Conservation (phyloP, 2,329 filamentous ascomycete genomes). For the Curvularia sp. region DNA sequence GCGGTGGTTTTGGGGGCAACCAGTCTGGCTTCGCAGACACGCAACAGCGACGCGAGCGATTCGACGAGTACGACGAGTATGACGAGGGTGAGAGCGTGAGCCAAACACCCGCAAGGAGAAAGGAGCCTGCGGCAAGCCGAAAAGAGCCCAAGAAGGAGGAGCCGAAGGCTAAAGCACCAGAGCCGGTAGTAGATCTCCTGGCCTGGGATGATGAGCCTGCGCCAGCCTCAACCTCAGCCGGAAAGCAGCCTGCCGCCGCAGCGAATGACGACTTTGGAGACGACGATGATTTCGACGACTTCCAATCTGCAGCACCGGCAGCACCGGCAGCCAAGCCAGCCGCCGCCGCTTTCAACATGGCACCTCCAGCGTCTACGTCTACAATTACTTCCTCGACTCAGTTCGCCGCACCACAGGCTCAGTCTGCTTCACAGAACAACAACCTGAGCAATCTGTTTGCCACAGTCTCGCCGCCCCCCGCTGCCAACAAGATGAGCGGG, state of each 20-base stretch:
- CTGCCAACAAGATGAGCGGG: constrained; percentile 62
- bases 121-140: constrained; percentile 51
- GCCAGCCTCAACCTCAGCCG: constrained; percentile 56
- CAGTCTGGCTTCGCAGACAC: constrained; percentile 69
- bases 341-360: constrained; percentile 54
- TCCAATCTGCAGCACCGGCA: constrained; percentile 77
- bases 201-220: constrained; percentile 82
- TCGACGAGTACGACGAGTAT: constrained; percentile 97
- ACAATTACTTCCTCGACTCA: constrained; percentile 66
- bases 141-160: constrained; percentile 68
- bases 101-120: constrained; percentile 59
- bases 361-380: constrained; percentile 56
- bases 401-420: constrained; percentile 82
- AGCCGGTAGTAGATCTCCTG: constrained; percentile 90
- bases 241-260: constrained; percentile 52
- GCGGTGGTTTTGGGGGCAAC: constrained; percentile 88
- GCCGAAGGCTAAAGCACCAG: constrained; percentile 73
- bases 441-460: constrained; percentile 83
- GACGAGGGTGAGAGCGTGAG: constrained; percentile 73
- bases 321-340: constrained; percentile 47
- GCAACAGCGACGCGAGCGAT: constrained; percentile 72
- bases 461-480: constrained; percentile 75
- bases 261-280: constrained; percentile 57
- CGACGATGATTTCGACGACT: constrained; percentile 97
- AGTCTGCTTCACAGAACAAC: constrained; percentile 80